Evolutionary conservation across 2,329 filamentous ascomycete genomes (phyloP), one percentile per base, ranked within the genome.

Genomic region (Huntiella moniliformis): DNA sequence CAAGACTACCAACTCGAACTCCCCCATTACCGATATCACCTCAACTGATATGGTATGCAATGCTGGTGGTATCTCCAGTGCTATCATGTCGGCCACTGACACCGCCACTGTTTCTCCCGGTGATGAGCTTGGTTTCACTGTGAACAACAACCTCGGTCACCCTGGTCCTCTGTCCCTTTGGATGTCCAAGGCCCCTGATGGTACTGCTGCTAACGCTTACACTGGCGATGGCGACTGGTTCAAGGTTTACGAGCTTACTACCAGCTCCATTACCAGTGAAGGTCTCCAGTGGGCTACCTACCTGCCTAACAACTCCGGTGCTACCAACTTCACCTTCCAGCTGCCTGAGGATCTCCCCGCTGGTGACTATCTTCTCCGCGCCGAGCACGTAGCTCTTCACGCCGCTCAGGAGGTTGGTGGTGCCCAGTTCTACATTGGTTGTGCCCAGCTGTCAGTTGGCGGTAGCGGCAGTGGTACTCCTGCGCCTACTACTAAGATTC

Each of bases 331-430:
- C 18, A 38, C 37, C 15, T 61, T 71, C 50, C 65, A 60, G 13
- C 61, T 73, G 38, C 70, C 69, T 42, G 54, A 57, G 39, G 50
- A 50, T 48, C 62, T 72, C 38, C 63, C 61, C 22, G 56, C 65
- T 17, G 68, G 68, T 48, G 67, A 70, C 59, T 73, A 73, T 55
- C 61, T 73, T 47, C 55, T 73, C 51, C 67, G 70, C 45, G 66
- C 71, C 55, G 69, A 73, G 57, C 70, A 71, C 55, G 71, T 73
- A 48, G 70, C 61, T 43, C 66, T 65, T 41, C 70, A 73, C 60
- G 52, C 56, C 3, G 60, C 58, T 1, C 55, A 57, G 45, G 28
- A 52, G 8, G 61, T 62, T 46, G 61, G 64, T 50, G 64, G 64
- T 32, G 63, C 65, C 1, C 69, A 67, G 60, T 62, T 61, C 54